Evolutionary conservation across 345 rosid genomes (phyloP).

Genomic region (Linum trigynum): DNA sequence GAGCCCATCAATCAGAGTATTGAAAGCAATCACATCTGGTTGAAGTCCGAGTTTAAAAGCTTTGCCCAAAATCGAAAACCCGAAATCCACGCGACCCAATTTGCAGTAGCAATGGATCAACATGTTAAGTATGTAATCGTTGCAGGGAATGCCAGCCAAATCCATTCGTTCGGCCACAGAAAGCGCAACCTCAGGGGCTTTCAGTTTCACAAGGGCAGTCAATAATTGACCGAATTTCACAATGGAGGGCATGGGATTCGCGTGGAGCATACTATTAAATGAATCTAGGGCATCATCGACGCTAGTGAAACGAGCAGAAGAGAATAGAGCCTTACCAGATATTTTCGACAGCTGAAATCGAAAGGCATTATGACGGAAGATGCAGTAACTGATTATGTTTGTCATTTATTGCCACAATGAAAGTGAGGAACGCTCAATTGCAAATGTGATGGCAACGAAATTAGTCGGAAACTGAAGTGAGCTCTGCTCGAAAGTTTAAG

Average conservation of each 20-base stretch:
- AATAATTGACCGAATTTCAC: neutral
- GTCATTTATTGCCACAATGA: too few species aligned
- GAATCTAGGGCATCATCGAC: neutral
- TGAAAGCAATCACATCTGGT: conserved; percentile 6
- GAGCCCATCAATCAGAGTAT: conserved; percentile 12
- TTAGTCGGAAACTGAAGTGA: too few species aligned
- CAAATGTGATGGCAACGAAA: too few species aligned
- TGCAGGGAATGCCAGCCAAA: neutral
- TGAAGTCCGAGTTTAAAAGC: conserved; percentile 1
- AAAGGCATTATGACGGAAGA: too few species aligned
- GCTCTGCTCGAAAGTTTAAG: too few species aligned
- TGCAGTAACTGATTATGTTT: too few species aligned
- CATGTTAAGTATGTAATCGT: conserved; percentile 3
- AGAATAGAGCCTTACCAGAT: neutral
- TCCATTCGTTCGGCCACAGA: conserved; percentile 3
- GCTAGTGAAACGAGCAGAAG: neutral
- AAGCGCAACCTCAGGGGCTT: neutral
- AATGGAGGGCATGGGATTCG: conserved; percentile 9
- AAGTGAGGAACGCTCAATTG: too few species aligned
- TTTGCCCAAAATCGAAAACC: conserved; percentile 13
- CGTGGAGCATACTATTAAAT: conserved; percentile 7
- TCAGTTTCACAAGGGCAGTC: neutral
- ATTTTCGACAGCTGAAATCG: too few species aligned
- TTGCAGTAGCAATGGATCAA: conserved; percentile 10
- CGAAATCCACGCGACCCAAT: conserved; percentile 2